phyloP scores from a whole-genome alignment of 805 yeast species.

The Zygotorulaspora florentina region DNA sequence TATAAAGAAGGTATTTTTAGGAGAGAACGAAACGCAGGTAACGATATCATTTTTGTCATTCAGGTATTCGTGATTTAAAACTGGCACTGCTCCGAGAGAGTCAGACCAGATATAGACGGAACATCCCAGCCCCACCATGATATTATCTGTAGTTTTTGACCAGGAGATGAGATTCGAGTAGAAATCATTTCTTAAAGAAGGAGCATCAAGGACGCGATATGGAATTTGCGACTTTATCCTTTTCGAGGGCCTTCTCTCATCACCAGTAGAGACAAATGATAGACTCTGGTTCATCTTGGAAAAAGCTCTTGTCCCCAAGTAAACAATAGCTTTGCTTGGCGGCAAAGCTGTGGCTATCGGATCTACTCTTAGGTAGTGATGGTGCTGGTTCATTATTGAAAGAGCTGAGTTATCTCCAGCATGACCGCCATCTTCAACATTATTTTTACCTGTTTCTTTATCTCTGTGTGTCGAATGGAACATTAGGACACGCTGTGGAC shows the following conservation, averaged over 20 bases:
- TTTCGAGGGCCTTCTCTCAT: constrained; percentile 21
- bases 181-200: constrained; percentile 68
- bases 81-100: constrained; percentile 40
- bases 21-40: constrained; percentile 56
- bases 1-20: constrained; percentile 41
- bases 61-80: constrained; percentile 39
- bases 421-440: not conserved
- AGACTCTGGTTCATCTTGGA: constrained; percentile 11
- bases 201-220: constrained; percentile 59
- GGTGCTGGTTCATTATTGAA: constrained; percentile 2
- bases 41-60: constrained; percentile 38
- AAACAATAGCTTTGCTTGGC: constrained; percentile 18
- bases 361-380: constrained; percentile 14
- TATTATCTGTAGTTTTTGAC: constrained; percentile 47
- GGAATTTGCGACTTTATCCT: constrained; percentile 40
- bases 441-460: not conserved
- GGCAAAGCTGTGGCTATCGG: constrained; percentile 22
- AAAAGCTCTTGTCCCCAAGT: constrained; percentile 15
- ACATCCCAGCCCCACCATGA: constrained; percentile 64
- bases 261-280: constrained; percentile 10
- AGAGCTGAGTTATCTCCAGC: not conserved
- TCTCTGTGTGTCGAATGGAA: constrained; percentile 18
- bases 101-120: constrained; percentile 63
- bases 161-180: constrained; percentile 73
- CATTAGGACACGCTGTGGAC: constrained; percentile 40